Evolutionary conservation across 192 early-diverging fungal species (phyloP), one percentile per base, ranked within the genome.

Genomic region (Lunasporangiospora selenospora): DNA sequence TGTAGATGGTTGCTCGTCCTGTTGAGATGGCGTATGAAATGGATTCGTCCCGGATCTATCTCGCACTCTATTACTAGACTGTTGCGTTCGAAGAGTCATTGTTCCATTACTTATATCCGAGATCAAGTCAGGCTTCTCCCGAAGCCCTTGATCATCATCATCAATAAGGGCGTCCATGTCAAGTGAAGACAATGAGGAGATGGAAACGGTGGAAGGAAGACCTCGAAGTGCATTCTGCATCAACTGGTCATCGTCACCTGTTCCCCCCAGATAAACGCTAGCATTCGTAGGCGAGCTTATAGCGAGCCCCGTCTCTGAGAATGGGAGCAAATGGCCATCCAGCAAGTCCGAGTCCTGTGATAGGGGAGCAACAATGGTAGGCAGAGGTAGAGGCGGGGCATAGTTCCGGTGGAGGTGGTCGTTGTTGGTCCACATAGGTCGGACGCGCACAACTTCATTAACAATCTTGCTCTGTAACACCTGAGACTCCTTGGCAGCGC

Each of bases 381-480:
- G 24, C 9, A 30, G 45, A 34, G 27, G 48, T 2, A 41, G 31
- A n/a, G 53, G 40, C 4, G 67, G 65, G 3, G 38, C 19, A 38
- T 73, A 73, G 30, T 73, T 73, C 23, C 60, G 69, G 33, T 73
- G 69, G 5, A 73, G 48, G 30, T 29, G 4, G 10, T 73, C 69
- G 26, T 37, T 46, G 36, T 73, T 73, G 36, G 58, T 49, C 69
- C 69, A 73, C 60, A 73, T 73, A 23, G 69, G 69, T 24, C 69
- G 60, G 4, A 63, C 69, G 0, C 61, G 60, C 0, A 63, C 69
- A 16, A 73, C 69, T 13, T 73, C 69, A 24, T 73, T 73, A 13
- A 73, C 55, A 27, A 73, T 73, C 60, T 53, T 63, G 39, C 69
- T 73, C 26, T 73, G 69, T 4, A 73, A 31, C 27, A 73, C 69